phyloP scores from a whole-genome alignment of 2,329 filamentous ascomycete genomes.

The Pseudodiploospora longispora region DNA sequence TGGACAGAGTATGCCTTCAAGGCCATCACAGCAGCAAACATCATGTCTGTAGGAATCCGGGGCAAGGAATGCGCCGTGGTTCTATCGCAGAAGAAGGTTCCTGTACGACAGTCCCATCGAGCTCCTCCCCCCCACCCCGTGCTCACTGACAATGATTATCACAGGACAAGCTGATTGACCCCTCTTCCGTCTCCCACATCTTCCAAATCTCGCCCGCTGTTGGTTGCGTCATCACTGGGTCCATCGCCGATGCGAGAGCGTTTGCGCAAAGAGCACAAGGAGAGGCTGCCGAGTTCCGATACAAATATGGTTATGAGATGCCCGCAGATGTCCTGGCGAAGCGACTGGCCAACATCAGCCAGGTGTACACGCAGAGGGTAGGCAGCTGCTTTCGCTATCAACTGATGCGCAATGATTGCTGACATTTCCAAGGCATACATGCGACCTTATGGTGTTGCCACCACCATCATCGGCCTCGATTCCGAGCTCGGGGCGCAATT shows the following conservation, averaged over 20 bases:
- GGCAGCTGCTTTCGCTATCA: conserved; percentile 15
- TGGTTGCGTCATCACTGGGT: conserved; percentile 96
- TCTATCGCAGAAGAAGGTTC: conserved; percentile 98
- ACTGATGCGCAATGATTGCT: background rate
- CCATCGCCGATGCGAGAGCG: conserved; percentile 92
- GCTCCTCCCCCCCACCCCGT: no score
- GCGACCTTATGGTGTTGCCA: conserved; percentile 92
- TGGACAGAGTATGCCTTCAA: conserved; percentile 97
- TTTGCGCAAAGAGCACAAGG: conserved; percentile 88
- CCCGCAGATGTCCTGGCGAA: conserved; percentile 95
- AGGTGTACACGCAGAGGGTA: conserved; percentile 97
- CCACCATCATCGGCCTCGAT: conserved; percentile 89
- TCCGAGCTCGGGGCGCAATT: conserved; percentile 87
- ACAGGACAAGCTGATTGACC: conserved; percentile 98
- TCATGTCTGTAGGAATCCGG: conserved; percentile 92
- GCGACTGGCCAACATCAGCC: conserved; percentile 96
- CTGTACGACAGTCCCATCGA: conserved; percentile 53
- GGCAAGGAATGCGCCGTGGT: conserved; percentile 97
- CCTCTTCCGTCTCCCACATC: conserved; percentile 91
- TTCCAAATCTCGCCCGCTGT: conserved; percentile 95
- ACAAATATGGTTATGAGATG: conserved; percentile 99
- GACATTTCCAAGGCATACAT: conserved; percentile 65
- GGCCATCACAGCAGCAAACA: conserved; percentile 97
- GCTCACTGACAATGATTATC: background rate
- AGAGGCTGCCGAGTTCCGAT: conserved; percentile 94